These are phyloP conservation scores for Stephania cephalantha DNA, from an alignment of 164 flowering plant species.

Conservation along the genomic window DNA sequence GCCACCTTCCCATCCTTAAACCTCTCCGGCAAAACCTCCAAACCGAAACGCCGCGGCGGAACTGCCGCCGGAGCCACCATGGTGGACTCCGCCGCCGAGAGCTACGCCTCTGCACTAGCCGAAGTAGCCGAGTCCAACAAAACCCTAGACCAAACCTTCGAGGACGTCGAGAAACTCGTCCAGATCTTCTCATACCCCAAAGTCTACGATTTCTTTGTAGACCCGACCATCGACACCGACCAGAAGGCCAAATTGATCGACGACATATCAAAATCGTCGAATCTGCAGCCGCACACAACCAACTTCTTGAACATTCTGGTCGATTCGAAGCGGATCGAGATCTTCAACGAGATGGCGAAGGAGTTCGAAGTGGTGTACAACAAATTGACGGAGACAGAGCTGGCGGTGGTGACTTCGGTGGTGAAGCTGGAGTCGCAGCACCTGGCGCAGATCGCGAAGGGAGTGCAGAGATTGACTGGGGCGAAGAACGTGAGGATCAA, in stretches of 20 bases:
- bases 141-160: slow-evolving; percentile 59
- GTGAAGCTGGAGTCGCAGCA: slow-evolving; percentile 75
- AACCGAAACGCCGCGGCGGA: slow-evolving; percentile 15
- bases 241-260: slow-evolving; percentile 49
- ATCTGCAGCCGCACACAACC: slow-evolving; percentile 45
- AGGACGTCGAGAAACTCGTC: slow-evolving; percentile 61
- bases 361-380: slow-evolving; percentile 74
- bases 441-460: slow-evolving; percentile 83
- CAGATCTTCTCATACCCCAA: slow-evolving; percentile 44
- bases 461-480: slow-evolving; percentile 71
- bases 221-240: slow-evolving; percentile 44
- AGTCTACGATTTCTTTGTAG: slow-evolving; percentile 44
- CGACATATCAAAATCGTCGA: slow-evolving; percentile 30
- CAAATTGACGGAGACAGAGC: slow-evolving; percentile 60
- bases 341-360: slow-evolving; percentile 53
- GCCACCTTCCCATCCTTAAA: slow-evolving; percentile 24
- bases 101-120: slow-evolving; percentile 74
- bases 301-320: slow-evolving; percentile 71
- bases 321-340: slow-evolving; percentile 54
- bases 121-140: slow-evolving; percentile 56
- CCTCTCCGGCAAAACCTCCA: slow-evolving; percentile 20
- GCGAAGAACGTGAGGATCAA: slow-evolving; percentile 87
- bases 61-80: slow-evolving; percentile 32
- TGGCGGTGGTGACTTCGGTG: slow-evolving; percentile 77
- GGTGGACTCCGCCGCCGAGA: slow-evolving; percentile 50